Evolutionary conservation across 2,329 filamentous ascomycete genomes (phyloP).

Genomic region (Botryotinia calthae): DNA sequence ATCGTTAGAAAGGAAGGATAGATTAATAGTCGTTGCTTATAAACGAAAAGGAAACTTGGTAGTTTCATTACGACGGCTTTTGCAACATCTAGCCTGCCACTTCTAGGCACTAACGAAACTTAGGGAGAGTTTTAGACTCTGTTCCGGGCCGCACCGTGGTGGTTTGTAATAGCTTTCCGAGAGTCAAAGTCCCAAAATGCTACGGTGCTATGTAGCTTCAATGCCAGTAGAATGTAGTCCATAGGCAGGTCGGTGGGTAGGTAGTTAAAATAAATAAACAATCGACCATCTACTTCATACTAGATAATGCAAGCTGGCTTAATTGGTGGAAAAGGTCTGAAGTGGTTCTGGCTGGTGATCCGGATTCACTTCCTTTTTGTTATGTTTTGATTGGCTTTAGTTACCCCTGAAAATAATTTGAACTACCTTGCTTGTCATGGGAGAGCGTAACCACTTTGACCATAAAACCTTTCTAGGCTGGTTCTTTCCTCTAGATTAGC

Average conservation of each 20-base stretch:
- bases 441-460: background rate
- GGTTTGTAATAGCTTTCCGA: background rate
- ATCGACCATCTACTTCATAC: background rate
- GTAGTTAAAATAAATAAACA: background rate
- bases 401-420: constrained; percentile 18
- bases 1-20: constrained; percentile 7
- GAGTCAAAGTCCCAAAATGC: background rate
- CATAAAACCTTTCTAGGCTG: constrained; percentile 13
- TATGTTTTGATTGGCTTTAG: constrained; percentile 13
- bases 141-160: constrained; percentile 6
- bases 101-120: background rate
- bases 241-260: background rate
- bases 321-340: background rate
- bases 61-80: background rate
- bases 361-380: constrained; percentile 2
- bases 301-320: background rate
- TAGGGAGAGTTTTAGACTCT: background rate
- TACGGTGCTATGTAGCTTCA: background rate
- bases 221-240: background rate
- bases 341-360: background rate
- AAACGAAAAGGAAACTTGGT: background rate
- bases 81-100: background rate
- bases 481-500: constrained; percentile 8
- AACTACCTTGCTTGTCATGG: background rate
- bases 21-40: background rate